These are phyloP conservation scores for Globisporangium mamillatum DNA, from an alignment of 352 stramenopile genomes.

Conservation along the genomic window DNA sequence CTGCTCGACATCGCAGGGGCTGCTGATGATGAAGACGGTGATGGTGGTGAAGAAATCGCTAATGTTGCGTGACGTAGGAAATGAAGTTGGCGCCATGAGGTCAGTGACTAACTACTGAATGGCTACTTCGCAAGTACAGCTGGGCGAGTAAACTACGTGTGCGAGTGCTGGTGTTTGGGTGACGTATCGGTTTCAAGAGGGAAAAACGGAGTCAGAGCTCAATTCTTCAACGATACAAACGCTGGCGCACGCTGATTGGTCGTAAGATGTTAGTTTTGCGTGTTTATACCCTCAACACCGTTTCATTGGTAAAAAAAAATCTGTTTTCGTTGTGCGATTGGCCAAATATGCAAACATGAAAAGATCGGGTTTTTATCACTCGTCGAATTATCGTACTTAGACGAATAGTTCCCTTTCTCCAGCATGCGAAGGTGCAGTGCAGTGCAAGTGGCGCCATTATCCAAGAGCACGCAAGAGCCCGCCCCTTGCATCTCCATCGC, in stretches of 20 bases:
- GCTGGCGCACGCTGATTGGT: background rate
- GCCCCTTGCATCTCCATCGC: background rate
- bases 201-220: background rate
- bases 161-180: background rate
- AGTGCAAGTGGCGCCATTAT: background rate
- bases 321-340: background rate
- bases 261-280: background rate
- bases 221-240: background rate
- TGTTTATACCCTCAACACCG: background rate
- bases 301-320: background rate
- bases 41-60: background rate
- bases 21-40: background rate
- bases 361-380: background rate
- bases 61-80: background rate
- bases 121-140: too few species aligned
- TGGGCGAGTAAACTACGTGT: too few species aligned
- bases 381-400: background rate
- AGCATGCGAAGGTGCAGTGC: background rate
- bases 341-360: background rate
- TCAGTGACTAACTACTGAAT: too few species aligned
- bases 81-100: background rate
- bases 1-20: background rate
- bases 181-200: slow-evolving; percentile 3
- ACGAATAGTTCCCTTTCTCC: background rate
- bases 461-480: background rate